Evolutionary conservation across 306 rosid genomes (phyloP), one percentile per base, ranked within the genome.

Genomic region (Prunus padus): DNA sequence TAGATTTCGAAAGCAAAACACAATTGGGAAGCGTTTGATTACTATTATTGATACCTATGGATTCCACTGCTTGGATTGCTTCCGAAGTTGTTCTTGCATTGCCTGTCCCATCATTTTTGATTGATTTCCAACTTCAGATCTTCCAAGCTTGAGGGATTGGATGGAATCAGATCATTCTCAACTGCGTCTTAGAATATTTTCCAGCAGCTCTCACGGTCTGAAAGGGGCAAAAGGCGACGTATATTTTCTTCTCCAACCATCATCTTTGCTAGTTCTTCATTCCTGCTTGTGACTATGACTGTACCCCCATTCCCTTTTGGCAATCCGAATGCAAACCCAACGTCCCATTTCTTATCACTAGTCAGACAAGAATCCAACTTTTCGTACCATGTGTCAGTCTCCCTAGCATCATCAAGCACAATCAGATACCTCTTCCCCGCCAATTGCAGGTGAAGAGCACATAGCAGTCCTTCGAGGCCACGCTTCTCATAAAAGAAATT

Each of bases 341-440:
- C n/a, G 8, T 49, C 73, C 74, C 74, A 72, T 18, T 57, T 18
- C 28, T 22, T 47, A 50, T 66, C 73, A 40, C 8, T 11, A 26
- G 50, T 26, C 14, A 42, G 2, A 5, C 23, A 33, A 28, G 68
- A 20, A 55, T 44, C 51, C 77, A 79, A 14, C 16, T 65, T 7
- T 44, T 33, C 20, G 28, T 65, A 65, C 77, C 73, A 72, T 37
- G 65, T 3, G 11, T 31, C 65, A 1, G 7, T 72, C 3, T 65
- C 82, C 25, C 77, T 52, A 31, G 82, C 77, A 72, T 65, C 77
- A 10, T 79, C 82, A 26, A 79, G 49, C 69, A 79, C 82, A 49
- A 79, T 73, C 54, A 79, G 68, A 31, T 79, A 79, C 69, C 64
- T 73, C 74, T 79, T 66, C 8, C 64, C 40, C 18, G 31, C 13